Conservation (phyloP, 1,284 basidiomycete genomes). For the Filobasidium uniguttulatum region DNA sequence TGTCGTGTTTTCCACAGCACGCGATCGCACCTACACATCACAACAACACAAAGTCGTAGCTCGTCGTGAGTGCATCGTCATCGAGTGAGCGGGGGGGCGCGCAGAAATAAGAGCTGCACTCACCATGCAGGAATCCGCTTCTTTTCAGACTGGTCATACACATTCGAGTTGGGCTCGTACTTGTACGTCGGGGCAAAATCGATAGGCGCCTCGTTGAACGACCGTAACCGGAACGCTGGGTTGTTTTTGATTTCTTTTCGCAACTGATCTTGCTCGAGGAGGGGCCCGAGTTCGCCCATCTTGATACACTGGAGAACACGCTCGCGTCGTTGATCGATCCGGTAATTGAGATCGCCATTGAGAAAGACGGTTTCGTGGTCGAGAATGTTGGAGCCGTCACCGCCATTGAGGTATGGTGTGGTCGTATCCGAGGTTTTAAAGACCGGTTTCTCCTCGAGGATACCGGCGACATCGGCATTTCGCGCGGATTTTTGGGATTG, state of each 20-base stretch:
- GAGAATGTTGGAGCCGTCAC: slow-evolving; percentile 82
- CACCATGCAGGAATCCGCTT: slow-evolving; percentile 74
- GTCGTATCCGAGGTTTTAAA: slow-evolving; percentile 45
- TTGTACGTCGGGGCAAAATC: slow-evolving; percentile 88
- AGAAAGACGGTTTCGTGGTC: slow-evolving; percentile 92
- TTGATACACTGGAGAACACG: slow-evolving; percentile 56
- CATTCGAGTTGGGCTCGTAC: slow-evolving; percentile 63
- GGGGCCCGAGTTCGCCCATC: slow-evolving; percentile 48
- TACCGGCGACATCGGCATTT: slow-evolving; percentile 71
- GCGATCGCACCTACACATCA: slow-evolving; percentile 55
- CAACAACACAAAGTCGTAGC: neutral
- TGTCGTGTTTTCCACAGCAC: slow-evolving; percentile 65
- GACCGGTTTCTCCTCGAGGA: slow-evolving; percentile 65
- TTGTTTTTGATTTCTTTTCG: slow-evolving; percentile 75
- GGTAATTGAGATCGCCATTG: slow-evolving; percentile 55
- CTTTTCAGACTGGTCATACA: slow-evolving; percentile 82
- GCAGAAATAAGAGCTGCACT: slow-evolving; percentile 4
- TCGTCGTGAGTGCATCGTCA: neutral
- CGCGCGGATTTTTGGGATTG: slow-evolving; percentile 67
- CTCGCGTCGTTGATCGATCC: slow-evolving; percentile 80
- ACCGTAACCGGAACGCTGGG: slow-evolving; percentile 67
- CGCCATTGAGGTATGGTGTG: slow-evolving; percentile 68
- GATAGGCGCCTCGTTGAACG: slow-evolving; percentile 69
- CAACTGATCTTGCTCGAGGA: slow-evolving; percentile 76
- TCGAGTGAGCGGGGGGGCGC: too few relatives aligned